Conservation (phyloP, 805 yeast species). For the Hanseniaspora nectarophila region DNA sequence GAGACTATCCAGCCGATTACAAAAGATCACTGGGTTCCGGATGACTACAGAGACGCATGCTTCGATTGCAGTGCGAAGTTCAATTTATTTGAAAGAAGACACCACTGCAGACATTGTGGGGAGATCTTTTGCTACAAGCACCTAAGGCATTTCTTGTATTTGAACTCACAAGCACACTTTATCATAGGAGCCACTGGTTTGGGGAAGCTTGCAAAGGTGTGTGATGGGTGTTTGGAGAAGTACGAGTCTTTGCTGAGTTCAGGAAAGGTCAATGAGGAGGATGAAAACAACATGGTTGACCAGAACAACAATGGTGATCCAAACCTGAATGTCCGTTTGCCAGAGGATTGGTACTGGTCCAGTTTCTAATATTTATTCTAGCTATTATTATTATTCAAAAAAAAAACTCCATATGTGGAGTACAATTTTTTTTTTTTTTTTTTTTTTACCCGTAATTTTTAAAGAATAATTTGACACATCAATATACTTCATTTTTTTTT, state of each 20-base stretch:
- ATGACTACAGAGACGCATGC: conserved; percentile 52
- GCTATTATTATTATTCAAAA: no score
- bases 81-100: conserved; percentile 66
- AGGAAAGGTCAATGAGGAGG: conserved; percentile 10
- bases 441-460: not conserved
- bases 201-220: conserved; percentile 46
- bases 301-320: not conserved
- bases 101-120: conserved; percentile 79
- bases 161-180: conserved; percentile 49
- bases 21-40: conserved; percentile 62
- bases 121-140: conserved; percentile 66
- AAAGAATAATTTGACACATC: no score
- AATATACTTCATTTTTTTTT: no score
- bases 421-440: no score
- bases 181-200: conserved; percentile 57
- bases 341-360: conserved; percentile 62
- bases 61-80: conserved; percentile 55
- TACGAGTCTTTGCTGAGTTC: conserved; percentile 39
- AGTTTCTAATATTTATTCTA: conserved; percentile 36
- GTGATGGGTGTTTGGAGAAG: conserved; percentile 53
- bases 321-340: not conserved
- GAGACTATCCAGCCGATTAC: conserved; percentile 29
- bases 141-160: conserved; percentile 43
- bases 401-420: no score
- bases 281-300: not conserved